phyloP scores from a whole-genome alignment of 2,329 filamentous ascomycete species.

The Colletotrichum spaethianum region DNA sequence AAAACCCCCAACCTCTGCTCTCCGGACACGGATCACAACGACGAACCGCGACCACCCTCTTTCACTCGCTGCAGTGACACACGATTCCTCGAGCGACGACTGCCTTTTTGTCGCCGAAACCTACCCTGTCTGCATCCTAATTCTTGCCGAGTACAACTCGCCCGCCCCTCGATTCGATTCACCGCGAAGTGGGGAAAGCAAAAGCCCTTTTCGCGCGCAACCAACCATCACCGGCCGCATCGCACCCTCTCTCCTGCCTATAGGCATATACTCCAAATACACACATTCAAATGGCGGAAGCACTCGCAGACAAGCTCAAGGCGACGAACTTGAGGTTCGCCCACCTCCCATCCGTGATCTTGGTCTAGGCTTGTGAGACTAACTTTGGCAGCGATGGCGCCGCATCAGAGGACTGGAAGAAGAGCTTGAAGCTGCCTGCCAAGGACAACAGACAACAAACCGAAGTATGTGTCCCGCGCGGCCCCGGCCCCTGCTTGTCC shows the following conservation, averaged over 20 bases:
- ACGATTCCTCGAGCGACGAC: slow-evolving; percentile 6
- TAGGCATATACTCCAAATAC: slow-evolving; percentile 29
- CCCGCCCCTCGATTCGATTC: slow-evolving; percentile 29
- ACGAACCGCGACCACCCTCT: slow-evolving; percentile 22
- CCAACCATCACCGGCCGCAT: slow-evolving; percentile 25
- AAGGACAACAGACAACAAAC: slow-evolving; percentile 87
- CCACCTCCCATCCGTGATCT: background rate
- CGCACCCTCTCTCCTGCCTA: slow-evolving; percentile 13
- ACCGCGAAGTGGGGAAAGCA: slow-evolving; percentile 41
- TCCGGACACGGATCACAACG: slow-evolving; percentile 22
- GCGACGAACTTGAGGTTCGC: slow-evolving; percentile 58
- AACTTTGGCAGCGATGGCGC: slow-evolving; percentile 62
- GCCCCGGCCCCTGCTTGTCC: background rate
- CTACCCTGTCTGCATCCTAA: slow-evolving; percentile 3
- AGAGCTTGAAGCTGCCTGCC: slow-evolving; percentile 77
- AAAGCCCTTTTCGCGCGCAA: slow-evolving; percentile 36
- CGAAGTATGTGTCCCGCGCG: slow-evolving; percentile 68
- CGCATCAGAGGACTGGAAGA: slow-evolving; percentile 79
- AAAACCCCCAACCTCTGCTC: slow-evolving; percentile 4
- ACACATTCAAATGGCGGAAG: slow-evolving; percentile 56
- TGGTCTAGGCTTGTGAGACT: slow-evolving; percentile 45
- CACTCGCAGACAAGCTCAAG: slow-evolving; percentile 61
- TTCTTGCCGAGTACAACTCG: slow-evolving; percentile 31
- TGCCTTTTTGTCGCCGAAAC: slow-evolving; percentile 13
- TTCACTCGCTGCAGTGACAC: background rate